Base-by-base conservation (phyloP, 805 yeast species). In the Teunomyces tritomae region DNA sequence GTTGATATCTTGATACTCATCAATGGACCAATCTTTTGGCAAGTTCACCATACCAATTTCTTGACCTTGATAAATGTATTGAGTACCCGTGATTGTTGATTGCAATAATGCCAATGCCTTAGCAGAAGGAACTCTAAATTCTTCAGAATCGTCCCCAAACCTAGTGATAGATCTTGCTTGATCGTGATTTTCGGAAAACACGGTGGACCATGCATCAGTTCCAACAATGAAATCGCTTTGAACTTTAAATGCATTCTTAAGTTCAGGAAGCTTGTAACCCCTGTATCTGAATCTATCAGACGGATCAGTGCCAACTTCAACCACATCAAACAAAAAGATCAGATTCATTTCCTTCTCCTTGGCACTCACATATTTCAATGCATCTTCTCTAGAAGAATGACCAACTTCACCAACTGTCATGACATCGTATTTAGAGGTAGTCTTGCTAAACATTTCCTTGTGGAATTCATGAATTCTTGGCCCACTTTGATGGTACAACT, bases 351-450 rank as follows among this genome's bases (percentile, higher is more conserved):
- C 73, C 45, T 63, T 59, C 55, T 62, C 67, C 48, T 59, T 55
- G 29, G 69, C 73, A 51, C 71, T 59, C 35, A 73, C 78, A 53
- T 73, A 78, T 47, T 71, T 65, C 53, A 72, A 56, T 4, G 74
- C 63, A 30, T 72, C 71, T 34, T 70, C 76, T 36, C 67, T 66
- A 3, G 71, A 50, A 32, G 73, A 65, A 47, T 61, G 60, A 13
- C 80, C 78, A 44, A 77, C 78, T 56, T 80, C 84, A 33, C 84
- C 85, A 28, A 80, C 84, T 3, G 83, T 77, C 76, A 80, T 70
- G 34, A 64, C 76, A 57, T 78, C 81, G 55, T 77, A 77, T 49
- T 73, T 65, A 32, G 73, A 59, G 20, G 75, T 67, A 28, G 70
- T 73, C 46, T 68, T 63, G 9, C 51, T 56, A 54, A 66, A 71